Conservation (phyloP, 495 filamentous ascomycete species). For the Talaromyces nanjingensis region DNA sequence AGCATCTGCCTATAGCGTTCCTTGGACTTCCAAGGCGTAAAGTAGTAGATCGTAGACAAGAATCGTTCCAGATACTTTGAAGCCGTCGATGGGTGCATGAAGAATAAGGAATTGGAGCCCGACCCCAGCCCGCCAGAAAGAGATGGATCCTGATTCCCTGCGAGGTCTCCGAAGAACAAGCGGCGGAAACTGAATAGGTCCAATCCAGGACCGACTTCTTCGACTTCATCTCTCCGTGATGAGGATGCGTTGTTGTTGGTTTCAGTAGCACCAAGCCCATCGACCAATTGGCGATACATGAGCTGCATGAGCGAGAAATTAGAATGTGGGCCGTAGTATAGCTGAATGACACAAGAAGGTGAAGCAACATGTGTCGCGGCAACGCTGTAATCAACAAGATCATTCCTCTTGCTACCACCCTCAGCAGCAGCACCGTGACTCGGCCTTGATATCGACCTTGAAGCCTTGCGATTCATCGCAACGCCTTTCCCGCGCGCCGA, state of each 20-base stretch:
- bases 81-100: conserved; percentile 13
- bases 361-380: conserved; percentile 40
- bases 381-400: conserved; percentile 29
- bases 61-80: conserved; percentile 27
- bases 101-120: conserved; percentile 1
- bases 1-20: conserved; percentile 22
- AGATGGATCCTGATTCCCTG: conserved; percentile 21
- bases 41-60: conserved; percentile 25
- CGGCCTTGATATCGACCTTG: neutral
- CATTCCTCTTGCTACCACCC: neutral
- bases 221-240: conserved; percentile 24
- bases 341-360: conserved; percentile 35
- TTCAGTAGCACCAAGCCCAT: neutral
- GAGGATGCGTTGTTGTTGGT: conserved; percentile 9
- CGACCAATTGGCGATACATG: conserved; percentile 32
- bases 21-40: conserved; percentile 27
- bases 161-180: conserved; percentile 38
- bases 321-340: conserved; percentile 41
- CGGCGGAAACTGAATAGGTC: conserved; percentile 39
- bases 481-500: neutral
- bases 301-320: conserved; percentile 41
- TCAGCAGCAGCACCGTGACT: neutral
- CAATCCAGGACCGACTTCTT: conserved; percentile 37
- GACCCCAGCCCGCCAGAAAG: conserved; percentile 6
- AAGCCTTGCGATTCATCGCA: neutral